Conservation (phyloP, 1,139 yeast genomes). For the Suhomyces bokatorum region DNA sequence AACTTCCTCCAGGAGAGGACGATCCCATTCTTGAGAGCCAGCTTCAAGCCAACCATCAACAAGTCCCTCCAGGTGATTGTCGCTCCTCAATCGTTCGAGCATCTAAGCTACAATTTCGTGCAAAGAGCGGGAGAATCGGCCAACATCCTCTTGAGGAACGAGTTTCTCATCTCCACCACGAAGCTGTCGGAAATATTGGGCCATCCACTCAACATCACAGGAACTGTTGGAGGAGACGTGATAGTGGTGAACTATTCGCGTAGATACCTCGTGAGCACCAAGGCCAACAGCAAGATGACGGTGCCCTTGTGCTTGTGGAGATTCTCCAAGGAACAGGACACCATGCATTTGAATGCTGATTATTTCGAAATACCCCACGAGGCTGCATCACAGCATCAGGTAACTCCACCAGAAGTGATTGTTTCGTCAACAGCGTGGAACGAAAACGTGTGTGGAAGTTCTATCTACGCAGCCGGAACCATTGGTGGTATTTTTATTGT, state of each 20-base stretch:
- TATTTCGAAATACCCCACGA: constrained; percentile 33
- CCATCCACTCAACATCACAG: constrained; percentile 65
- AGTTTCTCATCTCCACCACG: constrained; percentile 31
- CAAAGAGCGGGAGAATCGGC: constrained; percentile 41
- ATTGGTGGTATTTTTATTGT: constrained; percentile 66
- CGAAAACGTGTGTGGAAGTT: constrained; percentile 50
- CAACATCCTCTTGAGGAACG: constrained; percentile 31
- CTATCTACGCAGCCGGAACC: constrained; percentile 65
- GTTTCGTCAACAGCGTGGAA: constrained; percentile 66
- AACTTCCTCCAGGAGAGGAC: constrained; percentile 40
- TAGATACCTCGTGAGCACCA: constrained; percentile 37
- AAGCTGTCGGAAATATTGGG: constrained; percentile 36
- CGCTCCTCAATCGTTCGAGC: constrained; percentile 26
- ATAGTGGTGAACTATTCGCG: constrained; percentile 38
- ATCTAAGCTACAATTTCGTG: constrained; percentile 30
- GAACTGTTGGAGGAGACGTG: constrained; percentile 62
- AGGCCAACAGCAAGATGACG: constrained; percentile 31
- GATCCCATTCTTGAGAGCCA: constrained; percentile 20
- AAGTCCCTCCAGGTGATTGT: constrained; percentile 27
- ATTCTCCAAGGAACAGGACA: constrained; percentile 19
- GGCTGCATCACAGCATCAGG: constrained; percentile 27
- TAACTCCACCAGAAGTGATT: constrained; percentile 55
- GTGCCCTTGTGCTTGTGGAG: constrained; percentile 42
- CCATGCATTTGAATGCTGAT: constrained; percentile 26
- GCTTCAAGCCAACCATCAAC: constrained; percentile 31